Conservation (phyloP, 2,329 filamentous ascomycete genomes). For the Fusarium chuoi region DNA sequence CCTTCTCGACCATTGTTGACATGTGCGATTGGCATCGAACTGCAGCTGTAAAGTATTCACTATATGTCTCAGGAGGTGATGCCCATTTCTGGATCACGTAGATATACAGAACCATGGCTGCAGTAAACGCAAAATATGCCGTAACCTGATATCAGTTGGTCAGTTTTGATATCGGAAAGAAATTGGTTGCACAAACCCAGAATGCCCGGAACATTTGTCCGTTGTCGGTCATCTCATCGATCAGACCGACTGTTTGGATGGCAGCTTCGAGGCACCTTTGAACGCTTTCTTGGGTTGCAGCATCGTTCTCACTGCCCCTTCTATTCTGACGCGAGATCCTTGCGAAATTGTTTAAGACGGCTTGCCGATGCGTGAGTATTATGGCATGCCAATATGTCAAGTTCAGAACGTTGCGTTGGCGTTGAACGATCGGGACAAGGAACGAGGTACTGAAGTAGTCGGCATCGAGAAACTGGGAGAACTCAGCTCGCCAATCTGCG, state of each 20-base stretch:
- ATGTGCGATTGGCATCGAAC: conserved; percentile 39
- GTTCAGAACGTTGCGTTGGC: conserved; percentile 55
- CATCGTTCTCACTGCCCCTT: neutral
- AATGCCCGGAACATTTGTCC: conserved; percentile 41
- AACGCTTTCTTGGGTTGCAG: conserved; percentile 30
- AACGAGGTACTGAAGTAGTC: conserved; percentile 49
- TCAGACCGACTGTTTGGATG: conserved; percentile 34
- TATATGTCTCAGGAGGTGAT: conserved; percentile 33
- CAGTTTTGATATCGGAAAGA: neutral
- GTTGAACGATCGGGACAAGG: conserved; percentile 53
- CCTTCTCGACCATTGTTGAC: conserved; percentile 38
- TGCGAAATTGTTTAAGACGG: conserved; percentile 50
- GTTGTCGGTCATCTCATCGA: conserved; percentile 38
- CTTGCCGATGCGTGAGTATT: conserved; percentile 53
- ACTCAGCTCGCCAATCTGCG: conserved; percentile 48
- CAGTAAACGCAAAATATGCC: conserved; percentile 42
- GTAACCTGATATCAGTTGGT: conserved; percentile 25
- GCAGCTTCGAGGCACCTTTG: conserved; percentile 35
- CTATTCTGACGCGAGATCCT: conserved; percentile 18
- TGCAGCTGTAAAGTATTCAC: conserved; percentile 34
- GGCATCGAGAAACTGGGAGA: conserved; percentile 52
- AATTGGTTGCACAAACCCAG: conserved; percentile 11
- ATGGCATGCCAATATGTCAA: conserved; percentile 56
- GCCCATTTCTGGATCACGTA: conserved; percentile 42
- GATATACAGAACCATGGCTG: conserved; percentile 41